Conservation (phyloP, 1,284 basidiomycete species). For the Irpex rosettiformis region DNA sequence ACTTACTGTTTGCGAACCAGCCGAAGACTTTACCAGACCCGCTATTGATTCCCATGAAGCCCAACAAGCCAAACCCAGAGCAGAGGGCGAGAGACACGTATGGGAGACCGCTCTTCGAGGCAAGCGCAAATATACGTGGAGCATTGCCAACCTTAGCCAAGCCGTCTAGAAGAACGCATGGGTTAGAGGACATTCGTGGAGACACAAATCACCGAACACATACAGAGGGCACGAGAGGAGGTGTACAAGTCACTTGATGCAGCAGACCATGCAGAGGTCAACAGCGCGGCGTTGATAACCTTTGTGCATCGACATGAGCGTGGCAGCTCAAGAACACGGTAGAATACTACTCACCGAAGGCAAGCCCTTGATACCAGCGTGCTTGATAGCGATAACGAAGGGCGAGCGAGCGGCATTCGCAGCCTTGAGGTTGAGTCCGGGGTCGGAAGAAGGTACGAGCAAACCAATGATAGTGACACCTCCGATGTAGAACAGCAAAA, state of each 20-base stretch:
- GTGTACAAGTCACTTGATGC: constrained; percentile 84
- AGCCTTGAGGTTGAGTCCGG: constrained; percentile 47
- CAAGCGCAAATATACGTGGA: constrained; percentile 68
- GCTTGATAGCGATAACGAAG: constrained; percentile 78
- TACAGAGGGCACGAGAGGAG: constrained; percentile 77
- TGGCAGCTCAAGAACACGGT: background rate
- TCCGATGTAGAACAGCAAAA: constrained; percentile 50
- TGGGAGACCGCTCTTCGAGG: constrained; percentile 74
- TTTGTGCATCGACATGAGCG: background rate
- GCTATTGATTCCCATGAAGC: constrained; percentile 61
- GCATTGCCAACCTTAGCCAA: constrained; percentile 78
- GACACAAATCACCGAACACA: no score
- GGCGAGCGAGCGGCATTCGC: constrained; percentile 72
- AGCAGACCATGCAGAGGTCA: constrained; percentile 86
- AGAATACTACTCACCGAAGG: constrained; percentile 60
- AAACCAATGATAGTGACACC: constrained; percentile 38
- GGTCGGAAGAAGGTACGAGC: constrained; percentile 68
- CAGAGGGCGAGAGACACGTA: constrained; percentile 71
- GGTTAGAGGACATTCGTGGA: no score
- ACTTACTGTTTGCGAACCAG: constrained; percentile 52
- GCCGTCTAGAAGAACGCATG: no score
- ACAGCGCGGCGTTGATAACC: constrained; percentile 77
- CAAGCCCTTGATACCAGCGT: constrained; percentile 71
- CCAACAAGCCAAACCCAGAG: constrained; percentile 67
- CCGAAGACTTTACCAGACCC: constrained; percentile 49